Conservation (phyloP, 805 yeast species). For the Candida berthetii region DNA sequence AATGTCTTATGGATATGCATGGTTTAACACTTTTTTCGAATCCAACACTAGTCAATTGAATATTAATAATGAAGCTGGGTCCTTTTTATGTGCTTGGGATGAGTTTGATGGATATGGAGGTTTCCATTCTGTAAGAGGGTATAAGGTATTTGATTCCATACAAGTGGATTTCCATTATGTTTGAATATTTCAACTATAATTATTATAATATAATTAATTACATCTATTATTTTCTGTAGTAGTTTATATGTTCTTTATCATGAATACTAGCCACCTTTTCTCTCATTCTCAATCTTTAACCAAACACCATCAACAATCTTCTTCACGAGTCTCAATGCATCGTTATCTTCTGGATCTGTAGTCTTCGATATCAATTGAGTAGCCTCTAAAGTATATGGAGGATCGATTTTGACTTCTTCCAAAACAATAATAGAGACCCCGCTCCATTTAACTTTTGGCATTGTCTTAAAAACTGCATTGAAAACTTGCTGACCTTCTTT, state of each 20-base stretch:
- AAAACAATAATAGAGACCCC: constrained; percentile 36
- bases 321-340: constrained; percentile 33
- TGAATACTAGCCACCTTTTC: constrained; percentile 44
- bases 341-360: constrained; percentile 6
- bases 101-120: constrained; percentile 69
- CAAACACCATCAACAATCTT: constrained; percentile 46
- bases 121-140: constrained; percentile 40
- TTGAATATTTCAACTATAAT: too few species aligned
- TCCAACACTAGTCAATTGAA: neutral
- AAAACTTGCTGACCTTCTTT: constrained; percentile 38
- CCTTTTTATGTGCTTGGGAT: constrained; percentile 29
- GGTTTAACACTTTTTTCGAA: constrained; percentile 3
- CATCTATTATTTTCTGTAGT: too few species aligned
- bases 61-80: neutral
- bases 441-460: constrained; percentile 38
- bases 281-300: constrained; percentile 33
- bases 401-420: constrained; percentile 37
- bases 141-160: constrained; percentile 43
- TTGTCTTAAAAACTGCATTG: constrained; percentile 35
- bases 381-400: constrained; percentile 33
- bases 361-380: constrained; percentile 6
- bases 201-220: too few species aligned
- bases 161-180: constrained; percentile 25
- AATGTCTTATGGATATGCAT: constrained; percentile 1
- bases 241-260: too few species aligned